phyloP scores from a whole-genome alignment of 2,329 filamentous ascomycete genomes.

The Microcyclosporella mali region DNA sequence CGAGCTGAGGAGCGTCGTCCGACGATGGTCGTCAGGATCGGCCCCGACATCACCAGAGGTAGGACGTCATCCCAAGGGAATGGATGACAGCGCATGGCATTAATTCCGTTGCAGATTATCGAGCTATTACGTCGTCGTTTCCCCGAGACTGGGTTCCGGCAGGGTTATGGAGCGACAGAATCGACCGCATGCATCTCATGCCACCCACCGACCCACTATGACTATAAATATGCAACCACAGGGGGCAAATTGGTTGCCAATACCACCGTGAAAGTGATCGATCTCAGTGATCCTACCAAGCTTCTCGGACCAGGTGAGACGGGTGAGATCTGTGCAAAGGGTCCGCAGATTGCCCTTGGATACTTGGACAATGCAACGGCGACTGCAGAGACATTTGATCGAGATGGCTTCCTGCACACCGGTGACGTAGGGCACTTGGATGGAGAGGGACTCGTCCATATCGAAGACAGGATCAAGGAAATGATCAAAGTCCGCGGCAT shows the following conservation, averaged over 20 bases:
- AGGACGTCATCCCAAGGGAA: too few species aligned
- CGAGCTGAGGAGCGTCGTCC: conserved; percentile 38
- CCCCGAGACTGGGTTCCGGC: conserved; percentile 55
- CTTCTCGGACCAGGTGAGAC: conserved; percentile 47
- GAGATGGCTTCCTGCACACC: conserved; percentile 51
- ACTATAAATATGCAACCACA: conserved; percentile 52
- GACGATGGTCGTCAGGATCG: conserved; percentile 54
- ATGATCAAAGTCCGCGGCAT: conserved; percentile 64
- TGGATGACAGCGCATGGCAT: too few species aligned
- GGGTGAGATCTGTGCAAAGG: conserved; percentile 40
- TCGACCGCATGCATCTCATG: conserved; percentile 57
- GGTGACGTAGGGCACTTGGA: conserved; percentile 54
- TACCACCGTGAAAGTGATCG: conserved; percentile 55
- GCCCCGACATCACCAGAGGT: conserved; percentile 50
- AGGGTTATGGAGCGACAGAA: conserved; percentile 66
- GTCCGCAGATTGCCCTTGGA: conserved; percentile 36
- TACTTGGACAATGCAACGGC: conserved; percentile 31
- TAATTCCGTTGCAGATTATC: conserved; percentile 37
- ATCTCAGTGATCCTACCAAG: conserved; percentile 41
- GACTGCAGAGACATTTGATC: conserved; percentile 40
- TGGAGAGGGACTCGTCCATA: conserved; percentile 50
- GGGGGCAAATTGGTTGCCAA: conserved; percentile 53
- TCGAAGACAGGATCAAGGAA: conserved; percentile 60
- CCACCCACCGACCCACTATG: conserved; percentile 51
- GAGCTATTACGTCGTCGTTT: conserved; percentile 50